Evolutionary conservation across 345 rosid genomes (phyloP).

Genomic region (Heritiera fomes): DNA sequence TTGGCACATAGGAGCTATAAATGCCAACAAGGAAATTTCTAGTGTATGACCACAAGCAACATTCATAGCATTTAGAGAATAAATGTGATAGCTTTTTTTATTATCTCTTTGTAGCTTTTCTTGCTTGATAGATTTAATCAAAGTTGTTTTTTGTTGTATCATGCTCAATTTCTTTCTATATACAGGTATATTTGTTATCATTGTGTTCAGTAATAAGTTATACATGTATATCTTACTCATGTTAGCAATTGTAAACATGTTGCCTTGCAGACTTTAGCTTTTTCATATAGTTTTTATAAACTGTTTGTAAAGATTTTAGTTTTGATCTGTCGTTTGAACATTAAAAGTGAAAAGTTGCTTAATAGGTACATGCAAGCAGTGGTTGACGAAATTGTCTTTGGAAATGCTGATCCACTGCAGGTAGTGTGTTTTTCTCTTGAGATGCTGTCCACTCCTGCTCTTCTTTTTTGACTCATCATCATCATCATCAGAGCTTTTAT

Average conservation of each 20-base stretch:
- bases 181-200: neutral
- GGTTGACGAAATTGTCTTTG: conserved; percentile 76
- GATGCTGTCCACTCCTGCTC: conserved; percentile 13
- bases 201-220: neutral
- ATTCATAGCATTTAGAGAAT: neutral
- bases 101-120: neutral
- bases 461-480: conserved; percentile 18
- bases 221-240: conserved; percentile 20
- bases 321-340: conserved; percentile 17
- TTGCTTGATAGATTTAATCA: neutral
- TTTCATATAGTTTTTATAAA: conserved; percentile 1
- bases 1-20: neutral
- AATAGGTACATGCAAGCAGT: conserved; percentile 95
- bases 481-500: no score
- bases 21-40: neutral
- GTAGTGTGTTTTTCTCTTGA: conserved; percentile 32
- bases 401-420: conserved; percentile 55
- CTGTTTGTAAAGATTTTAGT: conserved; percentile 21
- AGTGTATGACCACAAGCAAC: neutral
- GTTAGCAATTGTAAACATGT: conserved; percentile 8
- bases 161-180: neutral
- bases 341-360: conserved; percentile 20
- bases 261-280: conserved; percentile 28
- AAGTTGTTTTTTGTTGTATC: neutral
- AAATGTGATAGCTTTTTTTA: neutral